Evolutionary conservation across 441 rosid species (phyloP), one percentile per base, ranked within the genome.

Genomic region (Erodium texanum): DNA sequence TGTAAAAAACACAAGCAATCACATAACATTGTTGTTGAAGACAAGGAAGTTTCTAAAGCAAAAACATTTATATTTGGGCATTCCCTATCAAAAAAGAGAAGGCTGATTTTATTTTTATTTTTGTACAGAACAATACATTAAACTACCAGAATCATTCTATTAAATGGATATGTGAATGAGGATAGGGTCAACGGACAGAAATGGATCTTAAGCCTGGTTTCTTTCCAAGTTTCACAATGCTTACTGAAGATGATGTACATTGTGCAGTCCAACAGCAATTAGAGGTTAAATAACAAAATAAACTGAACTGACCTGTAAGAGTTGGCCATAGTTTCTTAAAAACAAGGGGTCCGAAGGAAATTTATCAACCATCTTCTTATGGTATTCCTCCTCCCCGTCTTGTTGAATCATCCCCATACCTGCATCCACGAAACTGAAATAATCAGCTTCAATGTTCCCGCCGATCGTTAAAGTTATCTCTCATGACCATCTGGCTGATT

Each of bases 321-420:
- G 76, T 67, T 81, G 85, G 50, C 90, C 96, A 81, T 89, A 92
- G 73, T 82, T 84, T 50, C 82, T 78, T 61, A 90, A 86, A 68
- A 87, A 78, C 76, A 87, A 59, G 78, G 93, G 92, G 72, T 92
- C 87, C 52, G 78, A 76, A 16, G 98, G 93, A 74, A 81, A 86
- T 69, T 86, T 86, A 70, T 84, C 82, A 29, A 93, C 73, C 88
- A 85, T 85, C 71, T 62, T 81, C 79, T 80, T 82, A 68, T 80
- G 85, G 58, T 81, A 84, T 34, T 79, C 86, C 76, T 76, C 82
- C 50, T 70, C 92, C 24, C 68, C 82, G 65, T 70, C 82, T 41
- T 85, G 89, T 68, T 76, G 66, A 34, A 83, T 84, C 50, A 81
- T 56, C 18, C 81, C 87, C 84, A 81, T 83, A 8, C 43, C 58